Percentiles rank a stretch among this genome's conserved stretches.
These are phyloP conservation scores for Ceratobasidium theobromae DNA, from an alignment of 1,284 basidiomycete species.

Conservation along the genomic window DNA sequence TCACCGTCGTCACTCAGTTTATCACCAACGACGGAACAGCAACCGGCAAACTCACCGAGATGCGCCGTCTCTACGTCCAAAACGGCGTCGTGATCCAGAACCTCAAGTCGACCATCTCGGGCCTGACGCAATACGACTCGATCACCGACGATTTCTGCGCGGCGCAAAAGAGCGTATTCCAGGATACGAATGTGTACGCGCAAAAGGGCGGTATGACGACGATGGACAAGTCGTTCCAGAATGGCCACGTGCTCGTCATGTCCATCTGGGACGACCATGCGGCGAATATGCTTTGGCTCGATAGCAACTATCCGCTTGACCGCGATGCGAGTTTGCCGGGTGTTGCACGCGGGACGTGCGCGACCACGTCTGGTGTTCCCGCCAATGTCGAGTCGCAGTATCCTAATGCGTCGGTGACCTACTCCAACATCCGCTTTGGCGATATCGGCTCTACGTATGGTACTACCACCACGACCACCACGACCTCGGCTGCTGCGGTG, in stretches of 20 bases:
- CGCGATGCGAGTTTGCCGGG: slow-evolving; percentile 49
- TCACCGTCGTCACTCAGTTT: slow-evolving; percentile 61
- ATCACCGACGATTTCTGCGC: slow-evolving; percentile 49
- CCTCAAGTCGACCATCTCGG: slow-evolving; percentile 46
- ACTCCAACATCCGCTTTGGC: too few species aligned
- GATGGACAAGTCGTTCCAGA: slow-evolving; percentile 51
- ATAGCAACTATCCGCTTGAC: slow-evolving; percentile 54
- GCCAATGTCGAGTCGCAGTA: too few species aligned
- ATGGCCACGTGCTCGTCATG: slow-evolving; percentile 58
- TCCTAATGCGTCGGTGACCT: too few species aligned
- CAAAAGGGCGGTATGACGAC: slow-evolving; percentile 49
- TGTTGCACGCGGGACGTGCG: slow-evolving; percentile 56
- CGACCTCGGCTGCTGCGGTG: background rate
- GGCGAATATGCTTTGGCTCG: slow-evolving; percentile 61
- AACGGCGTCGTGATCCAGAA: slow-evolving; percentile 55
- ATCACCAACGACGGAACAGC: slow-evolving; percentile 51
- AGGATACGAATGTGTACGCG: slow-evolving; percentile 52
- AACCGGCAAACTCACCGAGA: slow-evolving; percentile 51
- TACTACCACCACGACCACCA: slow-evolving; percentile 33
- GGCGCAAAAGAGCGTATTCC: slow-evolving; percentile 49
- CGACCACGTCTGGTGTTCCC: too few species aligned
- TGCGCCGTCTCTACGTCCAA: slow-evolving; percentile 58
- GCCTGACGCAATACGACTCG: slow-evolving; percentile 45
- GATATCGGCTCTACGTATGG: slow-evolving; percentile 53
- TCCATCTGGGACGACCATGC: too few species aligned